Base-by-base conservation (phyloP, 2,329 filamentous ascomycete genomes). In the Alternaria hordeiaustralica region DNA sequence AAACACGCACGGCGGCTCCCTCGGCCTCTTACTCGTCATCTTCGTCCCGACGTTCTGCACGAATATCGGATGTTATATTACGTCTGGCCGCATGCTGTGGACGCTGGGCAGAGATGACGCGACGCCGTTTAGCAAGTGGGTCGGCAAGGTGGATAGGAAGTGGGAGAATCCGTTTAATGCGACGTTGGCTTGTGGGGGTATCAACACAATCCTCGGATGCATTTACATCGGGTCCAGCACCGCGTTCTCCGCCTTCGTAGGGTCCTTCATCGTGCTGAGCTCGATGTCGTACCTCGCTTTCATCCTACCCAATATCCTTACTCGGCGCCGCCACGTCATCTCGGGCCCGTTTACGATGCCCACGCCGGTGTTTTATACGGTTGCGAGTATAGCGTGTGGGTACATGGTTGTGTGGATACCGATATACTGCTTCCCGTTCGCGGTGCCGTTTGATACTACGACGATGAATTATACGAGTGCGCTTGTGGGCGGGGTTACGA, bases 171-270 rank as follows among this genome's bases (percentile, higher is more conserved):
- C 88, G 0, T 83, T 87, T 64, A 85, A 87, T 65, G 85, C 88
- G 0, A 88, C 86, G 0, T 60, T 89, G 2, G 79, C 82, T 9
- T 86, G 84, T 80, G 78, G 82, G 5, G 65, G 79, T 44, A 77
- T 85, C 58, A 84, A 85, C 23, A 88, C 88, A 0, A 74, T 89
- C 4, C 81, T 92, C 0, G 89, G 88, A 0, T 84, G 83, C 45
- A 88, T 92, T 47, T 91, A 91, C 67, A 84, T 92, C 1, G 89
- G 87, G 23, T 88, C 84, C 63, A 85, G 83, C 1, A 89, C 88
- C 0, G 90, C 90, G 0, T 92, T 92, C 79, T 86, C 87, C 45
- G 89, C 89, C 0, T 87, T 92, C 25, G 86, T 91, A 8, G 88
- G 88, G 10, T 85, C 82, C 0, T 89, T 87, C 73, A 83, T 87